These are phyloP conservation scores for Gracilaria gracilis DNA, from an alignment of 23 red algal species.

Conservation along the genomic window DNA sequence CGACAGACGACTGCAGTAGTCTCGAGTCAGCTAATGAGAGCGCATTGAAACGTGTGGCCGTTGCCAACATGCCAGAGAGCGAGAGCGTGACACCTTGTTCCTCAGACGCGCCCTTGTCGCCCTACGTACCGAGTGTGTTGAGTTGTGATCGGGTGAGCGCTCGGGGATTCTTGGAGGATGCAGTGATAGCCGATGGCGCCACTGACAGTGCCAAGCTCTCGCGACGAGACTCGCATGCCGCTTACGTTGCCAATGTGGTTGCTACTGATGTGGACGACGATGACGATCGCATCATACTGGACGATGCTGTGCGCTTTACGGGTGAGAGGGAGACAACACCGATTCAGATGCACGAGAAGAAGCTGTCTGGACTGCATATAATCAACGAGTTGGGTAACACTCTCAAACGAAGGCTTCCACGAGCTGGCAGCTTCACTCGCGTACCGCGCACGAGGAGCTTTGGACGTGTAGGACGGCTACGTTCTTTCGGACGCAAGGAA, in stretches of 20 bases:
- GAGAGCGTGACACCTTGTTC: constrained; percentile 33
- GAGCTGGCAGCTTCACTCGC: neutral
- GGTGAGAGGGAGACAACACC: neutral
- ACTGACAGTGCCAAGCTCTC: neutral
- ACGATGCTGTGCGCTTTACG: neutral
- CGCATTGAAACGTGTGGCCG: neutral
- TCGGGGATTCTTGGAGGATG: neutral
- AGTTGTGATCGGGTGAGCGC: neutral
- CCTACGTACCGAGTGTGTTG: neutral
- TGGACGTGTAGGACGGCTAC: constrained; percentile 23
- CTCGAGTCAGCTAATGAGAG: constrained; percentile 25
- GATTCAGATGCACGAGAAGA: neutral
- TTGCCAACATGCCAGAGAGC: neutral
- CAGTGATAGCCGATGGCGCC: neutral
- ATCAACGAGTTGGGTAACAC: neutral
- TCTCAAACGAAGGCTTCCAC: neutral
- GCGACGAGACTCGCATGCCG: constrained; percentile 13
- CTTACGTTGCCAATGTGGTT: neutral
- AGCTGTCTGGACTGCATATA: neutral
- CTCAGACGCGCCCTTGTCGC: constrained; percentile 23
- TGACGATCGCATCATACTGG: neutral
- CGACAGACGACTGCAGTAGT: neutral
- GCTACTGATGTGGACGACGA: neutral
- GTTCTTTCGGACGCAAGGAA: constrained; percentile 1
- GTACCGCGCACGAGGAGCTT: neutral